Evolutionary conservation across 2,329 filamentous ascomycete genomes (phyloP), one percentile per base, ranked within the genome.

Genomic region (Aspergillus fumigatiaffinis): DNA sequence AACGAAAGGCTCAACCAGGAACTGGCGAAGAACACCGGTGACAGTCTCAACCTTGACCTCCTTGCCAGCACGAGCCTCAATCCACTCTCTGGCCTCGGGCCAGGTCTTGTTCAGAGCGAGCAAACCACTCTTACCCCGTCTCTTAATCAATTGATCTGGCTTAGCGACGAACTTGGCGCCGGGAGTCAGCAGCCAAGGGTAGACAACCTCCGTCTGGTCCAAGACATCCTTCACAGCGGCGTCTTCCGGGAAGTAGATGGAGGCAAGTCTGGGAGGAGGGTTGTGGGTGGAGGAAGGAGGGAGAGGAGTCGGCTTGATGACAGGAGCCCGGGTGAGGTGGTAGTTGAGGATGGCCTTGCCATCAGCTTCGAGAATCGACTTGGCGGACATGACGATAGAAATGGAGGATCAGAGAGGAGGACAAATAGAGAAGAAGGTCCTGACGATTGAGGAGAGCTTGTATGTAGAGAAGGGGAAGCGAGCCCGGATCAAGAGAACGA

Each of bases 271-370:
- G 70, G 92, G 82, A 61, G 94, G 88, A 68, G 94, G 82, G 83
- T 97, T 97, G 87, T 99, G 94, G 77, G 86, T 94, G 65, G 89
- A 79, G 64, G 90, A 84, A 66, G 84, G 76, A 68, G 92, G 91
- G 57, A 97, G 91, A 80, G 94, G 92, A 73, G 92, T 93, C 68
- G 93, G 90, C 89, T 97, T 97, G 87, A 99, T 96, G 78, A 96
- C 89, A 66, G 92, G 88, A 69, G 94, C 91, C 76, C 94, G 90
- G 71, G 94, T 97, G 80, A 99, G 92, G 85, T 97, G 94, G 86
- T 97, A 99, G 90, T 97, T 97, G 86, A 99, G 86, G 84, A 99
- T 97, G 86, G 94, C 94, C 90, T 99, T 99, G 87, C 94, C 94
- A 83, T 99, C 94, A 84, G 93, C 93, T 85, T 99, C 94, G 84